Evolutionary conservation across 495 filamentous ascomycete species (phyloP), one percentile per base, ranked within the genome.

Genomic region (Hypoxylon perforatum): DNA sequence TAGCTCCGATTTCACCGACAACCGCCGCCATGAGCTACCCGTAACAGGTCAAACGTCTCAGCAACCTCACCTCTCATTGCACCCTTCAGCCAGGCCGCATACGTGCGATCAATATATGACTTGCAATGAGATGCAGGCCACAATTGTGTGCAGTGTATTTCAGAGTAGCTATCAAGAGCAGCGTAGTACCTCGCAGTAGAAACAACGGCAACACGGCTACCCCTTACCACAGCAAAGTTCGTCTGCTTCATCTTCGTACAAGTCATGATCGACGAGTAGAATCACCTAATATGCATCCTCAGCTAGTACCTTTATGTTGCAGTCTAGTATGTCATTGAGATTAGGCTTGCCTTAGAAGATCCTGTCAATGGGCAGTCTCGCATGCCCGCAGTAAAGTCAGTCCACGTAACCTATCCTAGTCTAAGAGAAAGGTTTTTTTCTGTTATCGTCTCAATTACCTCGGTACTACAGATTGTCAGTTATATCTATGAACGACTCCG

Each of bases 201-300:
- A 1, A 91, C 86, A 5, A 90, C 84, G 0, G 81, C 78, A 4
- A 91, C 78, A 4, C 89, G 76, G 61, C 82, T 85, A 1, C 82
- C 86, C 88, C 23, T 86, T 78, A 2, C 88, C 90, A 66, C 88
- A 90, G 58, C 83, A 86, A 61, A 90, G 91, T 25, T 85, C 84
- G 58, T 91, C 89, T 3, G 90, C 83, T 3, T 88, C 85, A 65
- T 85, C 83, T 68, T 91, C 87, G 71, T 86, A 91, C 38, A 91
- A 70, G 68, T 92, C 90, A 17, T 89, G 85, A 15, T 87, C 67
- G 0, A 86, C 73, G 4, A 91, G 65, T 50, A 91, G 58, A 5
- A 88, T 57, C 3, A 90, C 61, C 0, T 87, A 78, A 57, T 89
- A 88, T 3, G 88, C 88, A 75, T 90, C 86, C 2, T 72, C 56